Evolutionary conservation across 1,284 basidiomycete genomes (phyloP), one percentile per base, ranked within the genome.

Genomic region (Moesziomyces sp.): DNA sequence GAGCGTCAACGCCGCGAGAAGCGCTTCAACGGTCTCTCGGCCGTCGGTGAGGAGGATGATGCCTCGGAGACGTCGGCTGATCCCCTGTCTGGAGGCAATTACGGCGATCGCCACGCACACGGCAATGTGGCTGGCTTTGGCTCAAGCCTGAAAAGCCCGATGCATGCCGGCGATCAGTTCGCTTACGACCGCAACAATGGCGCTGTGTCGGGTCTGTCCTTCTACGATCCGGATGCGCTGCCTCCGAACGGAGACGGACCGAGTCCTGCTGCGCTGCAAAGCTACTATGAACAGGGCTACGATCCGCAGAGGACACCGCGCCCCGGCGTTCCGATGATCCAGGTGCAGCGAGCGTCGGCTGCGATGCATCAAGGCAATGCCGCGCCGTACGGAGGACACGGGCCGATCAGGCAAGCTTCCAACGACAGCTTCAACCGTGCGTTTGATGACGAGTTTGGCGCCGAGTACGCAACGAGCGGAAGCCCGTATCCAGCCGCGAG

Each of bases 1-100:
- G 64, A 68, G 26, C 52, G 51, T 1, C 58, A 68, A 47, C 50
- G 60, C 30, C 47, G 49, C 28, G 51, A 63, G 44, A 55, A 63
- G 40, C 48, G 51, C 8, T 57, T 59, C 53, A 56, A 64, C 18
- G 54, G 58, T 16, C 45, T 66, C 44, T 58, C 64, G 21, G 60
- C 52, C 19, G 53, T 58, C n/a, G 68, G 66, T n/a, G 74, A 75
- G 24, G 66, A 71, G 18, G 76, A 77, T 46, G 58, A 64, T 43
- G 45, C 62, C 2, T 77, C 76, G 13, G 76, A 75, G 30, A 77
- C 72, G 4, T 77, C 76, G 18, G 76, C 58, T 2, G 72, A 77
- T 46, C 76, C 76, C 1, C 49, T 77, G 13, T 63, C 64, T 9
- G 28, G 50, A 38, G 64, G 58, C 30, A 55, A 69, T 9, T 72